Percentiles rank a stretch among this genome's conserved stretches.
Conservation (phyloP, 2,329 filamentous ascomycete genomes). For the Fusarium subglutinans region DNA sequence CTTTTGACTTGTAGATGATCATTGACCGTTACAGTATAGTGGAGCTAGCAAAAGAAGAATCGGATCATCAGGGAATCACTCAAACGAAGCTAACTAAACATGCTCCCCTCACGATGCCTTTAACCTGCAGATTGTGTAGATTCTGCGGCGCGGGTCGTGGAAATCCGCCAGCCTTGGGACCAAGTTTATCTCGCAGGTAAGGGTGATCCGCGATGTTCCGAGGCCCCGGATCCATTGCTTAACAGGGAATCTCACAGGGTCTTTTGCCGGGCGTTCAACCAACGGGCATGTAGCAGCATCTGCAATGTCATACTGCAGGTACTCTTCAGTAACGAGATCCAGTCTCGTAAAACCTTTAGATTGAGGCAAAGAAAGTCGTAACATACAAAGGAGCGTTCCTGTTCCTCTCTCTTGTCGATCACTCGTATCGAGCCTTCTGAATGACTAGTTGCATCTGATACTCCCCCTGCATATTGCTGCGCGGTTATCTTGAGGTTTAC, state of each 20-base stretch:
- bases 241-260: background rate
- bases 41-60: background rate
- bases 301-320: background rate
- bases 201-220: background rate
- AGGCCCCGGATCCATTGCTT: slow-evolving; percentile 3
- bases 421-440: background rate
- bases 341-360: background rate
- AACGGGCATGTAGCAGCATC: background rate
- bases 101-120: too few relatives aligned
- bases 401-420: slow-evolving; percentile 5
- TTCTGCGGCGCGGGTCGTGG: background rate
- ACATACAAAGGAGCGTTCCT: background rate
- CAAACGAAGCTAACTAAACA: too few relatives aligned
- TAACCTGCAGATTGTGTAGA: background rate
- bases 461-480: background rate
- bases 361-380: background rate
- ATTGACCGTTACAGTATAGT: background rate
- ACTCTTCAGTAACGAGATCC: background rate
- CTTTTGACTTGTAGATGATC: background rate
- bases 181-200: background rate
- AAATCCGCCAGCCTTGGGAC: background rate
- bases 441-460: background rate
- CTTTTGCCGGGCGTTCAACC: background rate
- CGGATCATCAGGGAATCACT: background rate
- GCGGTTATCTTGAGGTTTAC: too few relatives aligned